Base-by-base conservation (phyloP, 768 basidiomycete genomes). In the Suillus cothurnatus region DNA sequence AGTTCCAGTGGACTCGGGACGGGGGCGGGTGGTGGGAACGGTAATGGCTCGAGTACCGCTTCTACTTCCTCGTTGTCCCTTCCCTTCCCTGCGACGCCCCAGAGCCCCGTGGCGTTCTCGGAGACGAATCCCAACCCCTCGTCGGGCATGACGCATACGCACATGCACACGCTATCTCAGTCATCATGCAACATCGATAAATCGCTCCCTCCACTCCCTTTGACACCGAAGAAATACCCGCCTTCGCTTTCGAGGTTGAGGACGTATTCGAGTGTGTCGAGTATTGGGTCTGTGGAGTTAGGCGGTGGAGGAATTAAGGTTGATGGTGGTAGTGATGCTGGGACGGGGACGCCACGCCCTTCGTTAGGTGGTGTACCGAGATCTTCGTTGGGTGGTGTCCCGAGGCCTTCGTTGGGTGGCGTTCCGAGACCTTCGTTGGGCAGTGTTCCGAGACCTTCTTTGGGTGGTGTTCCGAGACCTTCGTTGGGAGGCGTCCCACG, bases 261-360 rank as follows among this genome's bases (percentile, higher is more conserved):
- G 70, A 81, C 62, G 77, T 81, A 73, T 72, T 78, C 56, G 45
- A 82, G 23, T 75, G 62, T 67, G 17, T 77, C 67, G 6, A 59
- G 58, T 14, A 3, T 59, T 41, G 58, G 58, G 53, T 75, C 68
- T 3, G 65, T 65, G 15, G 73, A 74, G 55, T 70, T 66, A 26
- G 63, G 47, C 19, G 41, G 66, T 5, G 66, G 60, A 5, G 64
- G 60, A 6, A 36, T 68, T 23, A 34, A 8, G 32, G 34, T 53
- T 2, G 32, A 36, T 56, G 21, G 64, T 45, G 38, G 38, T 52
- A 21, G 32, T 50, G 32, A 64, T 15, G 17, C 67, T 32, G 28
- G 66, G 19, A 68, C 64, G 3, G 68, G 49, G n/a, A 57, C 34
- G 14, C 70, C 69, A 5, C 66, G 66, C 47, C 66, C 63, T 34